Evolutionary conservation across 805 yeast genomes (phyloP).

Genomic region (Yamadazyma nakazawae): DNA sequence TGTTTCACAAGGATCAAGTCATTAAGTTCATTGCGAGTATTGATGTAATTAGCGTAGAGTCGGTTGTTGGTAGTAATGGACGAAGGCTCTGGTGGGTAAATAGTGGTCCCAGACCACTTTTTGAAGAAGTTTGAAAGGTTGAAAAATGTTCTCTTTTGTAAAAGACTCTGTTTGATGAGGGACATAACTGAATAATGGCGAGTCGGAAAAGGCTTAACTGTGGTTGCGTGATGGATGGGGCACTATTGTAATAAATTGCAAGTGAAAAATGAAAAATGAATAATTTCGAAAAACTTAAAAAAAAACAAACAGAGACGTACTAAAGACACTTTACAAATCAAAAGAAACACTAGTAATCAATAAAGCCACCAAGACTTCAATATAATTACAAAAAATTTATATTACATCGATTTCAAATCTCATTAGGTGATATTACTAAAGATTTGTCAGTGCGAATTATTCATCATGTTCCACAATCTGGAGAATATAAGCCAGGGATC

Average conservation of each 20-base stretch:
- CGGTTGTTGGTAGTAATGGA: conserved; percentile 39
- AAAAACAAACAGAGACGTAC: too few species aligned
- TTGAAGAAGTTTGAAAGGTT: background rate
- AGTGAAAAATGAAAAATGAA: too few species aligned
- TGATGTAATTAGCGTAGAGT: conserved; percentile 41
- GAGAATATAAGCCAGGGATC: background rate
- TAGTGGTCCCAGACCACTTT: conserved; percentile 4
- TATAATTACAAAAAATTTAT: too few species aligned
- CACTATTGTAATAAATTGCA: too few species aligned
- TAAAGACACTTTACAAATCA: too few species aligned
- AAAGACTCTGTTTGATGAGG: background rate
- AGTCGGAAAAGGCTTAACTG: background rate
- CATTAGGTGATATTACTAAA: background rate
- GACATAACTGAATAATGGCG: background rate
- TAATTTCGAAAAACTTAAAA: too few species aligned
- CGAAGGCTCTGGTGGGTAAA: conserved; percentile 43
- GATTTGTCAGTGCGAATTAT: conserved; percentile 1
- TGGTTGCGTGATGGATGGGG: too few species aligned
- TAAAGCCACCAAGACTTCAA: too few species aligned
- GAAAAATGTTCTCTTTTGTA: conserved; percentile 3
- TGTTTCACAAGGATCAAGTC: conserved; percentile 48
- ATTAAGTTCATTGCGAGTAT: conserved; percentile 58
- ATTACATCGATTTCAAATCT: background rate
- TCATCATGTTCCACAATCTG: background rate
- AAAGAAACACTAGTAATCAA: too few species aligned